Percentiles rank a stretch among this genome's conserved stretches.
phyloP scores from a whole-genome alignment of 352 stramenopile species.

The Phytophthora syringae region DNA sequence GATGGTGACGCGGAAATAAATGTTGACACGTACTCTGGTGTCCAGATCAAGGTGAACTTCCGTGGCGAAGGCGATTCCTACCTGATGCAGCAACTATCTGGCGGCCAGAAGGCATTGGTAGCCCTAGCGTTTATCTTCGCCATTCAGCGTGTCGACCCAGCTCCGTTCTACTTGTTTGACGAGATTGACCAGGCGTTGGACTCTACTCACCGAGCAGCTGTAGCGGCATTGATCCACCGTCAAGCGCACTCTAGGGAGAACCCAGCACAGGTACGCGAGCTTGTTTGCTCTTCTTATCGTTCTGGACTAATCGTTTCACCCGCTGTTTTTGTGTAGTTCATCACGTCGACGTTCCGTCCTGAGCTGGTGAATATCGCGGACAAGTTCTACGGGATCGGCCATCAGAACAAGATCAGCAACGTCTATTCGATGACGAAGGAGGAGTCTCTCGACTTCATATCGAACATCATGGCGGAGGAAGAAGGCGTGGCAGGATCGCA shows the following conservation, averaged over 20 bases:
- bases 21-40: constrained; percentile 95
- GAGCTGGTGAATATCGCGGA: constrained; percentile 98
- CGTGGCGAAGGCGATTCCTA: constrained; percentile 95
- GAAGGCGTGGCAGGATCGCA: constrained; percentile 63
- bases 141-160: constrained; percentile 98
- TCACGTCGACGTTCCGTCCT: constrained; percentile 99
- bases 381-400: constrained; percentile 98
- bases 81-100: constrained; percentile 98
- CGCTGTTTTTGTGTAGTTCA: constrained; percentile 75
- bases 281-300: background rate
- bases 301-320: constrained; percentile 12
- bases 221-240: constrained; percentile 97
- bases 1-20: constrained; percentile 39
- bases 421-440: constrained; percentile 95
- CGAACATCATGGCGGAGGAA: constrained; percentile 90
- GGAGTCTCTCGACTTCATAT: constrained; percentile 98
- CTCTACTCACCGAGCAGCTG: constrained; percentile 96
- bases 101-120: constrained; percentile 99
- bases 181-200: constrained; percentile 99
- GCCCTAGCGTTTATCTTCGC: constrained; percentile 99
- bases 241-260: constrained; percentile 96
- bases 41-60: constrained; percentile 99
- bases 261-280: constrained; percentile 90
- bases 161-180: constrained; percentile 99
- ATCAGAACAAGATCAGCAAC: constrained; percentile 99